Conservation (phyloP, 116 monocot species). For the Cymodocea nodosa region DNA sequence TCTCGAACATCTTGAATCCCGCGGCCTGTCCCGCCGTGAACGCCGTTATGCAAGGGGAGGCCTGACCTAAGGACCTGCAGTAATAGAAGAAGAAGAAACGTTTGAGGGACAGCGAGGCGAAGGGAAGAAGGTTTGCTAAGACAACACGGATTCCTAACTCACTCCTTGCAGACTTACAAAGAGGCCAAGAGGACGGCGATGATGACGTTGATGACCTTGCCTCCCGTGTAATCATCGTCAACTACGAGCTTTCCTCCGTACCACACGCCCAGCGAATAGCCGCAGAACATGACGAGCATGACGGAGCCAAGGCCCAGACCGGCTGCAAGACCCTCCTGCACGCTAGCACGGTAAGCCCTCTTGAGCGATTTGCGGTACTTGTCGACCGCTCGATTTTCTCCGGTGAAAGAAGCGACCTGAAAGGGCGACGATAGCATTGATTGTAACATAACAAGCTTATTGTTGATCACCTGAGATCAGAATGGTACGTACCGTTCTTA, state of each 20-base stretch:
- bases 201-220: conserved; percentile 30
- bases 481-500: conserved; percentile 32
- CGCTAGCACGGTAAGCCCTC: conserved; percentile 23
- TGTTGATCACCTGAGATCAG: too few species aligned
- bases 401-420: conserved; percentile 59
- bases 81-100: conserved; percentile 2
- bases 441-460: too few species aligned
- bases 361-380: conserved; percentile 35
- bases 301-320: conserved; percentile 34
- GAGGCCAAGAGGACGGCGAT: conserved; percentile 24
- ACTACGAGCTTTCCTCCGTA: conserved; percentile 34
- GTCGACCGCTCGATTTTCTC: conserved; percentile 30
- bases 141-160: too few species aligned
- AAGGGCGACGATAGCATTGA: too few species aligned
- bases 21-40: conserved; percentile 30
- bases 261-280: conserved; percentile 36
- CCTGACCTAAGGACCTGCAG: conserved; percentile 39
- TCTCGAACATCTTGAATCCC: conserved; percentile 38
- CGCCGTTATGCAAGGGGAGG: conserved; percentile 35
- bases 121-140: too few species aligned
- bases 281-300: conserved; percentile 22
- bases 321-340: conserved; percentile 30
- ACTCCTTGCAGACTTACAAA: conserved; percentile 20
- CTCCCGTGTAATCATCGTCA: conserved; percentile 32
- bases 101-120: too few species aligned